Evolutionary conservation across 768 basidiomycete genomes (phyloP).

Genomic region (Jaapia argillacea): DNA sequence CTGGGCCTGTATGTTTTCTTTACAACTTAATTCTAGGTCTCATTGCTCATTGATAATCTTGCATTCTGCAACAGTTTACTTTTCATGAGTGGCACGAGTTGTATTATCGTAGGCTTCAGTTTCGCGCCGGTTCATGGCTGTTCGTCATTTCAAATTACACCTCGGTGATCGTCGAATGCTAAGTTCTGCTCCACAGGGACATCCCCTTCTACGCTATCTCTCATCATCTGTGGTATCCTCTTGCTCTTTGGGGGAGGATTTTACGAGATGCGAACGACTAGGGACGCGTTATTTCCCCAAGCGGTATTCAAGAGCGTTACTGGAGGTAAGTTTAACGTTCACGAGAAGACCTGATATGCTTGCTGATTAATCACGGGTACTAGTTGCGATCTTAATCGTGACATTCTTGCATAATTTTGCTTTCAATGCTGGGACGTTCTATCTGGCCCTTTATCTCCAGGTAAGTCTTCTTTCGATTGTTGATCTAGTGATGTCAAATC

Average conservation of each 20-base stretch:
- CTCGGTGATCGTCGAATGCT: constrained; percentile 9
- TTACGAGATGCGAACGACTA: constrained; percentile 57
- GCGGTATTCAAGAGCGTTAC: constrained; percentile 49
- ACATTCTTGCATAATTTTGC: constrained; percentile 77
- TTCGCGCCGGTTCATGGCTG: constrained; percentile 61
- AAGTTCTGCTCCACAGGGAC: constrained; percentile 58
- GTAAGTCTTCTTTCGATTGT: constrained; percentile 24
- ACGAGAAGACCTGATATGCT: no score
- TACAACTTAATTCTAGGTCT: constrained; percentile 1
- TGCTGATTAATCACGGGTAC: no score
- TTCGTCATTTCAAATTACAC: constrained; percentile 26
- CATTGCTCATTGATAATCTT: constrained; percentile 7
- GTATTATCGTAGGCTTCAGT: constrained; percentile 73
- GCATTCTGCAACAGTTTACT: constrained; percentile 53
- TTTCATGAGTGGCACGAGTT: constrained; percentile 68
- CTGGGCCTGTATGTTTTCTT: constrained; percentile 52
- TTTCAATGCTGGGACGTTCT: constrained; percentile 81
- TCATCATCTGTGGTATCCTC: constrained; percentile 45
- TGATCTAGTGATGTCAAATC: not conserved
- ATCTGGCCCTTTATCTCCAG: constrained; percentile 78
- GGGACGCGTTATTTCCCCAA: constrained; percentile 66
- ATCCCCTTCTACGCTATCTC: constrained; percentile 45
- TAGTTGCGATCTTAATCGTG: constrained; percentile 57
- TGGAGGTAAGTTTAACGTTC: constrained; percentile 53
- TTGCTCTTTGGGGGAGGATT: constrained; percentile 49